Evolutionary conservation across 1,139 yeast genomes (phyloP), one percentile per base, ranked within the genome.

Genomic region (Sugiyamaella paludigena): DNA sequence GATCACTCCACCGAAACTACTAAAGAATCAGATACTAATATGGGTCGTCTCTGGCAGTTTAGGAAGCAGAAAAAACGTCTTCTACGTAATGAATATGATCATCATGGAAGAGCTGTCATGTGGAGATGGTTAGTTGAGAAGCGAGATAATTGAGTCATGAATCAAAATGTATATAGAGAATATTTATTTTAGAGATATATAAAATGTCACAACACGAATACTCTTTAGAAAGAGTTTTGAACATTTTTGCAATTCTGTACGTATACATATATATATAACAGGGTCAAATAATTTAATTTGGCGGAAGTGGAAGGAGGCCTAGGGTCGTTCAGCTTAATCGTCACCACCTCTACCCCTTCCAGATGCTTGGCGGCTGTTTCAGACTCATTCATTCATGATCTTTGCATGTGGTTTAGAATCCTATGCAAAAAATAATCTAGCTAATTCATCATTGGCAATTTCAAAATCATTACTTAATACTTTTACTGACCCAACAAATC

Each of bases 401-500:
- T n/a, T n/a, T n/a, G n/a, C n/a, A n/a, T n/a, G n/a, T n/a, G n/a
- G n/a, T 19, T 19, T 5, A 19, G 5, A 19, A 3, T 19, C 5
- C 34, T 42, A 42, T 7, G 31, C 40, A 30, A 54, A 58, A 36
- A 57, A 57, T 35, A 60, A 41, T 16, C 45, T 47, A 31, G 40
- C 46, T 33, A 57, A 35, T 45, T 51, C 52, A 35, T 34, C 38
- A 15, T 46, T 51, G 37, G 57, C 58, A 2, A 8, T 33, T 13
- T 51, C 56, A 29, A 50, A 35, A 16, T 57, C 55, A 15, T 36
- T 43, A 19, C 51, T 49, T 27, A 62, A 50, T 19, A 49, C 48
- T 16, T 43, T 51, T 11, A 57, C 48, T 2, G 51, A 40, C 1
- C 65, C 65, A 26, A 62, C 67, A 48, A 62, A 64, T 34, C 58